These are phyloP conservation scores for Ceratorhiza oryzae-sativae DNA, from an alignment of 1,284 basidiomycete genomes.

Conservation along the genomic window DNA sequence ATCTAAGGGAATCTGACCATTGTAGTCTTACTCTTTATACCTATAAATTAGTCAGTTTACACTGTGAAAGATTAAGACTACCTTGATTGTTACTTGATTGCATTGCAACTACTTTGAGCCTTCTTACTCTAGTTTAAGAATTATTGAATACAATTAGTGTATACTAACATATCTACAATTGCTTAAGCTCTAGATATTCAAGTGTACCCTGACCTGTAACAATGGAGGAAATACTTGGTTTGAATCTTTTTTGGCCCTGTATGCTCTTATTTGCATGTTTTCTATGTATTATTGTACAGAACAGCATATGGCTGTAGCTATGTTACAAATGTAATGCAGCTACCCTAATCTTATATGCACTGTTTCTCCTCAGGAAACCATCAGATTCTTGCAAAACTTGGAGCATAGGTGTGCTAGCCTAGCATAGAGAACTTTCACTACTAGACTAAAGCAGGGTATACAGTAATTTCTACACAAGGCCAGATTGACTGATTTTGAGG, in stretches of 20 bases:
- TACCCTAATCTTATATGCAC: background rate
- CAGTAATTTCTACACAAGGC: background rate
- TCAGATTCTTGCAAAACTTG: background rate
- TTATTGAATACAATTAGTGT: too few species aligned
- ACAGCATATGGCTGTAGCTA: background rate
- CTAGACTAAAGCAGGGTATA: background rate
- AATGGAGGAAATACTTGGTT: background rate
- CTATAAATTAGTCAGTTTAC: too few species aligned
- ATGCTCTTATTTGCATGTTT: background rate
- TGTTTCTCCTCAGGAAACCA: background rate
- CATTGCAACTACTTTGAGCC: too few species aligned
- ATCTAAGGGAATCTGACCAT: too few species aligned
- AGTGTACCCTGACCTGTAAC: too few species aligned
- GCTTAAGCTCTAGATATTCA: too few species aligned
- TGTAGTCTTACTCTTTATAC: too few species aligned
- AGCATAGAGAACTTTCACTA: background rate
- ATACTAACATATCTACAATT: too few species aligned
- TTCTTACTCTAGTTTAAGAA: too few species aligned
- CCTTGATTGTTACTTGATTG: too few species aligned
- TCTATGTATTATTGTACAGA: background rate
- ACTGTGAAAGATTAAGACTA: too few species aligned
- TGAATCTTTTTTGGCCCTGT: background rate
- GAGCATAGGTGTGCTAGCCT: too few species aligned
- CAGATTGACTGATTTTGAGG: background rate
- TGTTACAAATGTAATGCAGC: slow-evolving; percentile 35